phyloP scores from a whole-genome alignment of 2,329 filamentous ascomycete species.

The Cordyceps fumosorosea region DNA sequence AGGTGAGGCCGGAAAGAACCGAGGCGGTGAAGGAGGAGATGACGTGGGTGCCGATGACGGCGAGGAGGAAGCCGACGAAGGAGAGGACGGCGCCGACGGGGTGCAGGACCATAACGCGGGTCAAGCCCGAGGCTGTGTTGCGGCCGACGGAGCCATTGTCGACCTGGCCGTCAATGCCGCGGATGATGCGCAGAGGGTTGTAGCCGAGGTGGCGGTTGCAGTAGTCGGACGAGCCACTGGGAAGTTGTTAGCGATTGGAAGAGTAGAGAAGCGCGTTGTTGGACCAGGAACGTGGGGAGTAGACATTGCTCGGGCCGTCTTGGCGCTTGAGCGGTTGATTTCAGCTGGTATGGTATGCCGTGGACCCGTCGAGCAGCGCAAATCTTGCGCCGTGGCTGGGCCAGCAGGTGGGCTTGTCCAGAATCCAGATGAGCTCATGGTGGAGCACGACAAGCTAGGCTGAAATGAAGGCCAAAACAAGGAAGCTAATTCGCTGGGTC shows the following conservation, averaged over 20 bases:
- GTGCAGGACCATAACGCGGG: constrained; percentile 55
- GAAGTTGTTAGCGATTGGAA: constrained; percentile 1
- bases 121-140: constrained; percentile 42
- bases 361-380: neutral
- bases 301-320: neutral
- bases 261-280: neutral
- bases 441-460: neutral
- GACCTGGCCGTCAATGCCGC: constrained; percentile 26
- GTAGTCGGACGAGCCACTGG: constrained; percentile 39
- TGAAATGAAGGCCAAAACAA: neutral
- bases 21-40: constrained; percentile 45
- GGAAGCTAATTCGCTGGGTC: neutral
- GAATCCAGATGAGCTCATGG: constrained; percentile 7
- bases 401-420: neutral
- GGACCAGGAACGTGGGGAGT: neutral
- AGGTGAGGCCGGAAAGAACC: constrained; percentile 42
- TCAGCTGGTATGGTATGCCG: neutral
- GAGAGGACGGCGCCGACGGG: constrained; percentile 50
- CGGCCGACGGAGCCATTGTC: constrained; percentile 36
- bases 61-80: constrained; percentile 47
- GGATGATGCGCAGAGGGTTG: constrained; percentile 42
- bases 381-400: no score
- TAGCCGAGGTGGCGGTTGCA: constrained; percentile 46
- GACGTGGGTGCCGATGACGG: constrained; percentile 38
- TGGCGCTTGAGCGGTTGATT: neutral